A percentile compares a stretch with the other conserved stretches of the same genome.
phyloP scores from a whole-genome alignment of 176 grass and related monocot species.

The Melocanna baccifera region DNA sequence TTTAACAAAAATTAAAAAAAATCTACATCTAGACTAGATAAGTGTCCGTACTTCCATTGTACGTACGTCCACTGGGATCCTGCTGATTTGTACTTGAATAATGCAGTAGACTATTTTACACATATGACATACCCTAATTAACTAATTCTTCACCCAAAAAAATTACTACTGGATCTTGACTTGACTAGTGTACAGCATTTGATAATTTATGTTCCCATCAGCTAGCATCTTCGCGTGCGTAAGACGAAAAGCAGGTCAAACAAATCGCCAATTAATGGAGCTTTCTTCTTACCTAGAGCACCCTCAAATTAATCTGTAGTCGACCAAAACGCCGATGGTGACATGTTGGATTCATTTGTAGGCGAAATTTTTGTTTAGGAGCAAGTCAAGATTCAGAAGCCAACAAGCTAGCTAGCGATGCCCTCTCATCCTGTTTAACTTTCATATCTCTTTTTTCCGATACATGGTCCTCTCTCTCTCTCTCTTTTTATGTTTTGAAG shows the following conservation, averaged over 20 bases:
- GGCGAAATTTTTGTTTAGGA: not conserved
- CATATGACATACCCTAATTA: conserved; percentile 1
- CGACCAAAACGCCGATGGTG: not conserved
- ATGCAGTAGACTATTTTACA: not conserved
- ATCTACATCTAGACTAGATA: conserved; percentile 15
- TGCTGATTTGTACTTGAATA: not conserved
- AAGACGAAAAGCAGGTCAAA: conserved; percentile 12
- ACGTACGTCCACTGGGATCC: conserved; percentile 4
- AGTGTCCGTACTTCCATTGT: conserved; percentile 32
- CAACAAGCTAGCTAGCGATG: not conserved
- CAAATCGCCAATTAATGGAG: not conserved
- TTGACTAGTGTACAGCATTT: not conserved
- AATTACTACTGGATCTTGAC: not conserved
- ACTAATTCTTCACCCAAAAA: not conserved
- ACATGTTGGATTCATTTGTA: not conserved
- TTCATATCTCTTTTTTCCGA: not conserved
- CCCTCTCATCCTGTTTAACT: not conserved
- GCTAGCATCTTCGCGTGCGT: not conserved
- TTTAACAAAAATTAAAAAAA: not conserved
- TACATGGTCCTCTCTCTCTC: not conserved
- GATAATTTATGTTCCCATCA: conserved; percentile 12
- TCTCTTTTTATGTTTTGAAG: not conserved
- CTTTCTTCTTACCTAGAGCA: not conserved
- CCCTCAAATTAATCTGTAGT: not conserved
- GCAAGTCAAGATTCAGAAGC: not conserved